Conservation (phyloP, 192 early-diverging fungal genomes). For the Backusella liffmaniae region DNA sequence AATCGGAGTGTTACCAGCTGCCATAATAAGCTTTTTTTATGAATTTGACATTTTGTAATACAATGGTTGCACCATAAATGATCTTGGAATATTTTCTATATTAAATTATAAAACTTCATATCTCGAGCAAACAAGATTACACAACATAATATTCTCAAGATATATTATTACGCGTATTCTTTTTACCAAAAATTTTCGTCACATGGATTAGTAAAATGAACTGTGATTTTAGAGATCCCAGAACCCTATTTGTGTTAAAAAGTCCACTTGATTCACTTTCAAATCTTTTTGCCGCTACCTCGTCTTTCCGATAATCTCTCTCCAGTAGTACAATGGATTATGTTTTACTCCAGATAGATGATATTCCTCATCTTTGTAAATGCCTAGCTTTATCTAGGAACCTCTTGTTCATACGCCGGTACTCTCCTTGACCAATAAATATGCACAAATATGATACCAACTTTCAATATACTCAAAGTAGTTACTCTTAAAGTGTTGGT, state of each 20-base stretch:
- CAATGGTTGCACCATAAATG: slow-evolving; percentile 61
- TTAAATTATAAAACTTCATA: not conserved
- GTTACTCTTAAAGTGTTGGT: not conserved
- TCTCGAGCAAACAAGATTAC: not conserved
- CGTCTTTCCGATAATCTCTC: slow-evolving; percentile 28
- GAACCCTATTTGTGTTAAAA: slow-evolving; percentile 33
- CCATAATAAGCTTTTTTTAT: slow-evolving; percentile 59
- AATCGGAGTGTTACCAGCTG: not conserved
- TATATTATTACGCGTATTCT: not conserved
- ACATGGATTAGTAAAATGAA: slow-evolving; percentile 40
- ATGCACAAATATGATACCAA: not conserved
- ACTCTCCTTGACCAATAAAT: not conserved
- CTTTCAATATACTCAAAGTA: not conserved
- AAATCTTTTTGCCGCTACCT: slow-evolving; percentile 39
- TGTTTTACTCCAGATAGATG: not conserved
- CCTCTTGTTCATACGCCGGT: not conserved
- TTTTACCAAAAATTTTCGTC: slow-evolving; percentile 43
- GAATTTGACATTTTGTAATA: slow-evolving; percentile 71
- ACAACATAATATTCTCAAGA: not conserved
- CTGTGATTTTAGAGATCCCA: slow-evolving; percentile 28
- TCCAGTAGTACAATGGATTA: slow-evolving; percentile 30
- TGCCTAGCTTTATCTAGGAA: not conserved
- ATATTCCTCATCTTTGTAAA: not conserved
- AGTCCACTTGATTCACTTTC: slow-evolving; percentile 36
- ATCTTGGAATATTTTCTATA: slow-evolving; percentile 10